A percentile compares a stretch with the other conserved stretches of the same genome.
phyloP scores from a whole-genome alignment of 495 filamentous ascomycete genomes.

The Copromyces sp. region DNA sequence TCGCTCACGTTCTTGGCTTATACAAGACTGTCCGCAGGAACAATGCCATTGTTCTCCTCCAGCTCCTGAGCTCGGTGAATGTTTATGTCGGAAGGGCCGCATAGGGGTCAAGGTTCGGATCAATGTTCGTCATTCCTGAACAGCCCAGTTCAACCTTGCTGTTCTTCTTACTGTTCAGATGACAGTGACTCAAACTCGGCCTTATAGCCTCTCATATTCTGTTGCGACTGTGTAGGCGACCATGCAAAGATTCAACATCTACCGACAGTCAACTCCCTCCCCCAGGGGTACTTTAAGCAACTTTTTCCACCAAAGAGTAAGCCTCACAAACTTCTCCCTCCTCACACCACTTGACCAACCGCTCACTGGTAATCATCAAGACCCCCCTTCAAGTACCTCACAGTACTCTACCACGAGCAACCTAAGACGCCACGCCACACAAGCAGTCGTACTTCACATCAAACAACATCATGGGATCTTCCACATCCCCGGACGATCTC shows the following conservation, averaged over 20 bases:
- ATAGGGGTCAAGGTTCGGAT: not conserved
- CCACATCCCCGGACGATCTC: not conserved
- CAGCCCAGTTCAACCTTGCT: not conserved
- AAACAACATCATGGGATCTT: not conserved
- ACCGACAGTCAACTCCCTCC: not conserved
- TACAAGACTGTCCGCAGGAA: not conserved
- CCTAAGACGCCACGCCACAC: not conserved
- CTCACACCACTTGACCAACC: not conserved
- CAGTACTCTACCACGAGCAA: not conserved
- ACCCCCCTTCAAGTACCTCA: not conserved
- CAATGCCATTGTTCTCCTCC: not conserved
- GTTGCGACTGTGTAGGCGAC: not conserved
- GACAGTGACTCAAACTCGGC: not conserved
- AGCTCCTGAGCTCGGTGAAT: not conserved
- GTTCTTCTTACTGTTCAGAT: not conserved
- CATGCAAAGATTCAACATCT: not conserved
- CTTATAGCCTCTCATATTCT: not conserved
- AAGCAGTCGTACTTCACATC: not conserved
- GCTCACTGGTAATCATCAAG: not conserved
- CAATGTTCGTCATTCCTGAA: not conserved
- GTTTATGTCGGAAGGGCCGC: not conserved
- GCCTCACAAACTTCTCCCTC: not conserved
- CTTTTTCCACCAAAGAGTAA: not conserved
- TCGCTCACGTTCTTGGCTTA: not conserved
- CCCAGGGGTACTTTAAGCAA: not conserved